phyloP scores from a whole-genome alignment of 306 rosid species.

The Inga laurina region DNA sequence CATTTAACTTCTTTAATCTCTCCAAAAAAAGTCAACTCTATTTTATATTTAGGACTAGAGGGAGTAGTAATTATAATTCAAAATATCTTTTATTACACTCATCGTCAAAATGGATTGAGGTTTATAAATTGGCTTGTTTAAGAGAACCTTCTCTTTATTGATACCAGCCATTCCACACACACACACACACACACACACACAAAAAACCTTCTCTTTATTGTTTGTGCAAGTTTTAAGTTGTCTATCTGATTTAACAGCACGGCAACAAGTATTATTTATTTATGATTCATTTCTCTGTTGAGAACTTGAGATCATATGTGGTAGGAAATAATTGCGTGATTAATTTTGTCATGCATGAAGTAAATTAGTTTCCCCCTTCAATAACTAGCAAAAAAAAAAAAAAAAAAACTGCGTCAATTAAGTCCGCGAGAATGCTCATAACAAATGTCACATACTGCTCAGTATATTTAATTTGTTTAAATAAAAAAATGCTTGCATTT shows the following conservation, averaged over 20 bases:
- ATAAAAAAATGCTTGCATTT: not conserved
- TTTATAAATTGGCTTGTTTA: too few species aligned
- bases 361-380: not conserved
- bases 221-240: too few species aligned
- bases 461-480: not conserved
- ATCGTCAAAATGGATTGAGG: too few species aligned
- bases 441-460: not conserved
- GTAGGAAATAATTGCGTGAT: not conserved
- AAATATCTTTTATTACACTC: not conserved
- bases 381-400: not conserved
- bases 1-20: too few species aligned
- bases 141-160: too few species aligned
- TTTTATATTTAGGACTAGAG: too few species aligned
- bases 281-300: not conserved
- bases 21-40: too few species aligned
- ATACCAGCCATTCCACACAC: too few species aligned
- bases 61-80: not conserved
- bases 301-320: not conserved
- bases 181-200: too few species aligned
- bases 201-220: too few species aligned
- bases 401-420: not conserved
- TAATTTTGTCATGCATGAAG: not conserved
- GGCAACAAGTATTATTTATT: not conserved
- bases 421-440: not conserved
- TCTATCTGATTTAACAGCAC: not conserved